Evolutionary conservation across 768 basidiomycete genomes (phyloP).

Genomic region (Boletus eberwhitei): DNA sequence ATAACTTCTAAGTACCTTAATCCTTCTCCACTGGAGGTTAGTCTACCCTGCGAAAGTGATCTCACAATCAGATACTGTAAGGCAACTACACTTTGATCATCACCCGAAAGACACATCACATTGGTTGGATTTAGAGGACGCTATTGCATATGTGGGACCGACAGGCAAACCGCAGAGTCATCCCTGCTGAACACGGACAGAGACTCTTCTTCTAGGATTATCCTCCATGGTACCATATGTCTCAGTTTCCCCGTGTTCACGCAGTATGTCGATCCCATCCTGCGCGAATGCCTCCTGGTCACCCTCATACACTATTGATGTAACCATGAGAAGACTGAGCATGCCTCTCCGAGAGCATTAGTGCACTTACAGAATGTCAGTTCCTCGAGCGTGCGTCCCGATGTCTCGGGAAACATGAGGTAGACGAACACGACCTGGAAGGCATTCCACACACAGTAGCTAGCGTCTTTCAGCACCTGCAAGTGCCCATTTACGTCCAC

Average conservation of each 20-base stretch:
- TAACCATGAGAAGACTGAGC: not conserved
- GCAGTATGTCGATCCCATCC: not conserved
- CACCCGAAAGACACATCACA: too few relatives aligned
- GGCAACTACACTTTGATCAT: too few relatives aligned
- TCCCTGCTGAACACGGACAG: not conserved
- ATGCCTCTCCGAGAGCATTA: not conserved
- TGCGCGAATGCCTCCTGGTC: not conserved
- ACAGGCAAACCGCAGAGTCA: not conserved
- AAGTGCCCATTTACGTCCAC: too few relatives aligned
- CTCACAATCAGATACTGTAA: too few relatives aligned
- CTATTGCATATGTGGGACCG: too few relatives aligned
- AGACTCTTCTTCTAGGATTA: not conserved
- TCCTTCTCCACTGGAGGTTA: too few relatives aligned
- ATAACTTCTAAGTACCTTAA: too few relatives aligned
- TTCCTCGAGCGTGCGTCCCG: conserved; percentile 13
- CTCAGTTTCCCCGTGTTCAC: not conserved
- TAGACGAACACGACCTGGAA: conserved; percentile 13
- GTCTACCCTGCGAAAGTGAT: too few relatives aligned
- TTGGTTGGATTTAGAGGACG: too few relatives aligned
- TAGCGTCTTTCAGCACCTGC: not conserved
- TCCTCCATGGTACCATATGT: not conserved
- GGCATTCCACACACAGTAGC: conserved; percentile 11
- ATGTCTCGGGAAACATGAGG: conserved; percentile 15
- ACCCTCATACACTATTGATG: not conserved
- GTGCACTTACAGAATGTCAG: conserved; percentile 9